Evolutionary conservation across 2,329 filamentous ascomycete genomes (phyloP), one percentile per base, ranked within the genome.

Genomic region (Teratosphaeria epicoccoides): DNA sequence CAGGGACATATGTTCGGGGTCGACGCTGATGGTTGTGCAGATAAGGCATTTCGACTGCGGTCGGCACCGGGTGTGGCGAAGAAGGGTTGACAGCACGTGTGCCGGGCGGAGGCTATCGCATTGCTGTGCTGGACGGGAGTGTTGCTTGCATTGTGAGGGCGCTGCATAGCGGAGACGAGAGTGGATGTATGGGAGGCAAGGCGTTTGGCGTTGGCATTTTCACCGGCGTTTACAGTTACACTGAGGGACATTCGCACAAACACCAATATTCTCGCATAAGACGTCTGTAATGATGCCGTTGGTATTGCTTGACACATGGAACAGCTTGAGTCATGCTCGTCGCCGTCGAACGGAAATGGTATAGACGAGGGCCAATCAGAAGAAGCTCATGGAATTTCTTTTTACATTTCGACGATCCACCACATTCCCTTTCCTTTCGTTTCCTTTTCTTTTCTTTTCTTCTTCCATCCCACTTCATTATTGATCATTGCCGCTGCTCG

Each of bases 11-110:
- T n/a, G n/a, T n/a, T n/a, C n/a, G n/a, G n/a, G n/a, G 33, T n/a
- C 29, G 49, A 49, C 33, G 50, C 54, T 55, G 47, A 58, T 48
- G 12, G 7, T 9, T 29, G 9, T 14, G 14, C 37, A 75, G 73
- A 74, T 55, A 74, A 75, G 51, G 70, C 71, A 44, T 75, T 76
- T 51, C 63, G 72, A 40, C 68, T 73, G 58, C 66, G 71, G 24
- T 74, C 73, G 50, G 64, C 67, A 14, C 70, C 71, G 5, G 49
- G 52, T 14, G 37, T 53, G 33, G 46, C 54, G 33, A 65, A 63
- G 50, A 52, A 49, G 46, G 9, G 28, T 17, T 52, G 37, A 52
- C n/a, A n/a, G n/a, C n/a, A n/a, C n/a, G n/a, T n/a, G n/a, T n/a
- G n/a, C n/a, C n/a, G n/a, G n/a, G n/a, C n/a, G 33, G n/a, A 20